A percentile compares a stretch with the other conserved stretches of the same genome.
phyloP scores from a whole-genome alignment of 805 yeast genomes.

The Candida schatavii region DNA sequence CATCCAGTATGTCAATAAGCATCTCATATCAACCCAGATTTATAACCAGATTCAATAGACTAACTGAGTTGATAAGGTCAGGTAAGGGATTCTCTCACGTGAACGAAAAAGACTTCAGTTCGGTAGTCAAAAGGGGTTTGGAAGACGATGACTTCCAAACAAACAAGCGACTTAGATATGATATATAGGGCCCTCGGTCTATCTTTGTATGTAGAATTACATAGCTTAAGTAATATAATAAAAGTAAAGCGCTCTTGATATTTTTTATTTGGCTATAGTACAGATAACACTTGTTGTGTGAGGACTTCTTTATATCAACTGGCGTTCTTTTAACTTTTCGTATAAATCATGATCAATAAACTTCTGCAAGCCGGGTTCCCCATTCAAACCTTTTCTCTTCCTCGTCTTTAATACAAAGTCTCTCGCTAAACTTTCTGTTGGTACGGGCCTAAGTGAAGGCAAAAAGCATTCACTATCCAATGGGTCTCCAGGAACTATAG shows the following conservation, averaged over 20 bases:
- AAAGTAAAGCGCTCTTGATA: no score
- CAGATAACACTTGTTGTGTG: no score
- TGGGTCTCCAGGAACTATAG: constrained; percentile 87
- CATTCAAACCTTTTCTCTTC: constrained; percentile 78
- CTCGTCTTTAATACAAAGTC: constrained; percentile 90
- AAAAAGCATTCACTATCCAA: constrained; percentile 61
- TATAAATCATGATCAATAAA: constrained; percentile 64
- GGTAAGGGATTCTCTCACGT: constrained; percentile 16
- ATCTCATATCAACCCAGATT: constrained; percentile 21
- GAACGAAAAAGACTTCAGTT: background rate
- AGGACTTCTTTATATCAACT: constrained; percentile 30
- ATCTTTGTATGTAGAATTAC: background rate
- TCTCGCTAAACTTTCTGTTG: constrained; percentile 66
- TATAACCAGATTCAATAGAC: constrained; percentile 22
- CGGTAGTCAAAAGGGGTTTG: background rate
- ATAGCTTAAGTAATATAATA: no score
- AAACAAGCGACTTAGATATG: background rate
- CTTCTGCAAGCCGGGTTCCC: constrained; percentile 63
- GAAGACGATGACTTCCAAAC: background rate
- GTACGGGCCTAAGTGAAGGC: constrained; percentile 76
- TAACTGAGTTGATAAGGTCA: constrained; percentile 18
- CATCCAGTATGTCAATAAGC: background rate
- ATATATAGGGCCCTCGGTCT: constrained; percentile 2
- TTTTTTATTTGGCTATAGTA: no score
- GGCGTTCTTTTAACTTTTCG: constrained; percentile 50